Evolutionary conservation across 140 eudicot species (phyloP), one percentile per base, ranked within the genome.

Genomic region (Stevia rebaudiana): DNA sequence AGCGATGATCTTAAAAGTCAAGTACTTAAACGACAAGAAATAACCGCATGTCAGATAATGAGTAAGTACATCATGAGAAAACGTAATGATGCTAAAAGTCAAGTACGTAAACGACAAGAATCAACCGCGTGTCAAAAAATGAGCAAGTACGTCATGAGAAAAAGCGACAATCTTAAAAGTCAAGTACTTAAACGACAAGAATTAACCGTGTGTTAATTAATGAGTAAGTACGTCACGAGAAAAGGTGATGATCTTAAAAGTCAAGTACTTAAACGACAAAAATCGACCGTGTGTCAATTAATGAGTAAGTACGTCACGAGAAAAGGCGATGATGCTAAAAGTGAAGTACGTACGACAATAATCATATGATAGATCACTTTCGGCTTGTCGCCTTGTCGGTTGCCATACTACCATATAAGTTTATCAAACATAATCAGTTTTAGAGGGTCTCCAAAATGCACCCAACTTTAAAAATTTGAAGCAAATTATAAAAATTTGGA

Each of bases 391-490:
- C 3, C 33, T 1, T 65, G 67, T 44, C 46, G 56, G 74, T 2
- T 17, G 55, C 57, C 63, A 11, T 55, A 55, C 62, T 55, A 55
- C 42, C 24, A 0, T 56, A 15, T 31, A 15, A 31, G 63, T 56
- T 31, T 0, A 56, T 15, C 13, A 56, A 31, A 15, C 4, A 54
- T 56, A 15, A 56, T 15, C 10, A 24, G 39, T 53, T 51, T 51
- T 23, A 5, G 39, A 56, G 13, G 9, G 63, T 25, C 8, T 56
- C 47, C 65, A 58, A 19, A 58, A 58, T 35, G 47, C 30, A 48
- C 21, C 37, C 33, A 19, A 8, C 35, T 31, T 31, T 31, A 15
- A 19, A 53, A 11, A 8, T 43, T 15, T 56, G 43, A 53, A 31
- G 7, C 40, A 31, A 63, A 10, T 43, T 15, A 4, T 1, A 63